Conservation (phyloP, 169 alveolate species). For the Pseudocohnilembus persalinus region DNA sequence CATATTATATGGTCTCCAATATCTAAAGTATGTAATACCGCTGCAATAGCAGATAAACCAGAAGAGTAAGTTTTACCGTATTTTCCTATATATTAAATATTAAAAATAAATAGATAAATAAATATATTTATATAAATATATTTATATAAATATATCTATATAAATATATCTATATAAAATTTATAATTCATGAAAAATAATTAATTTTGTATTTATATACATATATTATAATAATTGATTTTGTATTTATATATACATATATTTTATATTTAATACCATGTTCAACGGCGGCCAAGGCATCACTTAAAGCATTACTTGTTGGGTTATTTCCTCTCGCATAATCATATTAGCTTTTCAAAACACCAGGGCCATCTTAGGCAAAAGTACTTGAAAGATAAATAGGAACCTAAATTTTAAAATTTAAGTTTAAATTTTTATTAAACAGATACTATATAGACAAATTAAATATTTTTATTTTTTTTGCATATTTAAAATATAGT, state of each 20-base stretch:
- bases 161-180: neutral
- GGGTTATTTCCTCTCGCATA: conserved; percentile 79
- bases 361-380: conserved; percentile 54
- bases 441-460: too few species aligned
- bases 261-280: conserved; percentile 27
- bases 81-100: neutral
- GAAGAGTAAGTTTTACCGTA: conserved; percentile 54
- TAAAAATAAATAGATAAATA: too few species aligned
- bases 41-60: conserved; percentile 70
- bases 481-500: too few species aligned
- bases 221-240: too few species aligned
- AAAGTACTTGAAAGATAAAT: conserved; percentile 63
- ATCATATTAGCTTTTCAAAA: conserved; percentile 47
- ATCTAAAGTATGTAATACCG: conserved; percentile 38
- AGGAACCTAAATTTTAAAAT: conserved; percentile 37
- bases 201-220: too few species aligned
- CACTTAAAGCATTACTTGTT: conserved; percentile 81
- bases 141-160: too few species aligned
- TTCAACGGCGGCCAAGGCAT: conserved; percentile 74
- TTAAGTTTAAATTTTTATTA: too few species aligned
- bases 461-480: too few species aligned
- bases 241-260: too few species aligned
- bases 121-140: too few species aligned
- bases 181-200: neutral
- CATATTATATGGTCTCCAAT: conserved; percentile 67